phyloP scores from a whole-genome alignment of 2,329 filamentous ascomycete genomes.

The Phyllosticta paracitricarpa region DNA sequence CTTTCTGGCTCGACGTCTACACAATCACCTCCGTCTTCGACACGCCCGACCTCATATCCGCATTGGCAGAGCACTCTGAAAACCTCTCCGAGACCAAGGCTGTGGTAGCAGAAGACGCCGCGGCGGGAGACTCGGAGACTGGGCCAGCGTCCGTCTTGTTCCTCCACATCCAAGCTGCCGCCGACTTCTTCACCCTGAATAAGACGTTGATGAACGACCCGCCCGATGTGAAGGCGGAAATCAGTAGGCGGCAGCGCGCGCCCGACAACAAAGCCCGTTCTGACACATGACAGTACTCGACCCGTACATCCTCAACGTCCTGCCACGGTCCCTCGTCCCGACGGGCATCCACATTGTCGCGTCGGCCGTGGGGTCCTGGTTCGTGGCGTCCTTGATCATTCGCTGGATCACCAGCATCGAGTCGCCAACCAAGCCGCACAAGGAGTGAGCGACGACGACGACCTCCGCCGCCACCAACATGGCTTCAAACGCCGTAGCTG shows the following conservation, averaged over 20 bases:
- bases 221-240: slow-evolving; percentile 65
- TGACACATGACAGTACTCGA: slow-evolving; percentile 54
- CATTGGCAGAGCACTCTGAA: slow-evolving; percentile 53
- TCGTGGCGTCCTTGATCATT: slow-evolving; percentile 37
- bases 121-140: not conserved
- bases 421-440: slow-evolving; percentile 20
- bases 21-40: slow-evolving; percentile 52
- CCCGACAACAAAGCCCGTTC: not conserved
- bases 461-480: not conserved
- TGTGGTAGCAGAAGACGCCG: slow-evolving; percentile 2
- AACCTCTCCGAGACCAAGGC: slow-evolving; percentile 15
- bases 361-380: slow-evolving; percentile 47
- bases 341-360: slow-evolving; percentile 58
- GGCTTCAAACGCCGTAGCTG: not conserved
- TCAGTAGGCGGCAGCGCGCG: slow-evolving; percentile 35
- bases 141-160: slow-evolving; percentile 49
- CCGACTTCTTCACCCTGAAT: slow-evolving; percentile 77
- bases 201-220: slow-evolving; percentile 63
- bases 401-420: slow-evolving; percentile 19
- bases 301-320: slow-evolving; percentile 67
- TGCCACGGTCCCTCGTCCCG: slow-evolving; percentile 68
- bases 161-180: slow-evolving; percentile 63
- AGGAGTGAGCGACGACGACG: slow-evolving; percentile 17
- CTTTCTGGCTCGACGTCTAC: slow-evolving; percentile 60
- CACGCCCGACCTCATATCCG: slow-evolving; percentile 52